Evolutionary conservation across 2,329 filamentous ascomycete species (phyloP).

Genomic region (Calonectria leucothoes): DNA sequence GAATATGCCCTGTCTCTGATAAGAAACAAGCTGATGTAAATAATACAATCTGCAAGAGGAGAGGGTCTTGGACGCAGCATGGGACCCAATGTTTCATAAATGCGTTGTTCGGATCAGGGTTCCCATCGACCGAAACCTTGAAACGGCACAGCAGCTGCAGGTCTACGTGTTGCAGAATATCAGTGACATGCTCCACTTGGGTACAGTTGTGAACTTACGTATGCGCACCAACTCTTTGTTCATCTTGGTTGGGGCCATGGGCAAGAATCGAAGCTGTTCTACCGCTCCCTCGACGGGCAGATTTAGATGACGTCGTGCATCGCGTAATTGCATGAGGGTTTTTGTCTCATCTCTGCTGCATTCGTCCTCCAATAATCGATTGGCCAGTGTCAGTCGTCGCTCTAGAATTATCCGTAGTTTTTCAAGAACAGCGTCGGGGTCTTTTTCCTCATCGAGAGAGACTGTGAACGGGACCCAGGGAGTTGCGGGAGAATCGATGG

Average conservation of each 20-base stretch:
- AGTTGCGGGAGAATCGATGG: conserved; percentile 16
- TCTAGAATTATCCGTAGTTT: conserved; percentile 46
- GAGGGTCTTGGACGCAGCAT: conserved; percentile 60
- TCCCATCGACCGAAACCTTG: conserved; percentile 62
- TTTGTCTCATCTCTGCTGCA: conserved; percentile 25
- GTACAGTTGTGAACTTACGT: conserved; percentile 48
- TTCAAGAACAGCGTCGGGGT: conserved; percentile 43
- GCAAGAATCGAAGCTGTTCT: conserved; percentile 54
- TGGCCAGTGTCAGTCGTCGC: conserved; percentile 43
- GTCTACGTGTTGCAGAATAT: conserved; percentile 47
- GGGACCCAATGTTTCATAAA: conserved; percentile 62
- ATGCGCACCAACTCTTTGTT: conserved; percentile 61
- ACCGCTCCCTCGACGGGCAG: conserved; percentile 41
- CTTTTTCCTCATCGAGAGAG: conserved; percentile 40
- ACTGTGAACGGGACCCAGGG: conserved; percentile 41
- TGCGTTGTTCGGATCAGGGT: conserved; percentile 55
- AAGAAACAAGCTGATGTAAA: conserved; percentile 65
- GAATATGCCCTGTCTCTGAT: conserved; percentile 60
- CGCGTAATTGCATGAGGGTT: conserved; percentile 6
- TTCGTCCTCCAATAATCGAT: conserved; percentile 46
- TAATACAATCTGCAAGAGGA: conserved; percentile 60
- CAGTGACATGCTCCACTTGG: neutral
- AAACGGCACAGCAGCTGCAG: conserved; percentile 62
- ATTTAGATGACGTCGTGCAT: conserved; percentile 30
- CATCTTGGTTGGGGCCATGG: conserved; percentile 54